Base-by-base conservation (phyloP, 257 asterid genomes). In the Salvia rosmarinus region DNA sequence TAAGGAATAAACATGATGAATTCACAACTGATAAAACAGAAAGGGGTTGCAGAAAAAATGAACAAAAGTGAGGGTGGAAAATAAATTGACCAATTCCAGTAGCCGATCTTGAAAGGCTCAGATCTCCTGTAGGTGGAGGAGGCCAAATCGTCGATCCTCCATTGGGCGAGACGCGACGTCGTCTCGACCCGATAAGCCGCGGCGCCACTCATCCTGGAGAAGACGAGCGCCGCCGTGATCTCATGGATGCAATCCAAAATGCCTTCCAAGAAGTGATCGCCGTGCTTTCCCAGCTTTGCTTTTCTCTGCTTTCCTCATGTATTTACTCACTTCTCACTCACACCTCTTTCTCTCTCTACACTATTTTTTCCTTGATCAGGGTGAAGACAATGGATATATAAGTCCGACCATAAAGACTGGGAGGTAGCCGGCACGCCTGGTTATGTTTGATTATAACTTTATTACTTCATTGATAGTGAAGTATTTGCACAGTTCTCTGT, bases 91-190 rank as follows among this genome's bases (percentile, higher is more conserved):
- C 98, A 89, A 66, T 92, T 92, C 98, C 98, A 92, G 12, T 72
- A 68, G 30, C 95, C 96, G 78, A 92, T 80, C 64, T 67, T 86
- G 82, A 92, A 92, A 74, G 98, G 96, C 77, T 89, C 89, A 19
- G 96, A 92, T 70, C 87, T 89, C 14, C 98, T 73, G 58, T 86
- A 90, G 19, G 89, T 79, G 59, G 81, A 89, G 16, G 96, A 79
- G 56, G 89, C 82, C 70, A 86, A 72, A 28, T 76, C 84, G 30
- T 89, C 92, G 81, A 92, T 86, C 83, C 98, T 82, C 96, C 98
- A 92, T 75, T 92, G 98, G 32, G 96, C 98, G 35, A 92, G 95
- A 51, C 78, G 78, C 73, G 78, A 74, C 43, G 78, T 74, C 23
- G 78, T 74, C 0, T 74, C 73, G 20, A 74, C 78, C 4, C 43